Evolutionary conservation across 176 grass and related monocot species (phyloP), one percentile per base, ranked within the genome.

Genomic region (Triticum turgidum): DNA sequence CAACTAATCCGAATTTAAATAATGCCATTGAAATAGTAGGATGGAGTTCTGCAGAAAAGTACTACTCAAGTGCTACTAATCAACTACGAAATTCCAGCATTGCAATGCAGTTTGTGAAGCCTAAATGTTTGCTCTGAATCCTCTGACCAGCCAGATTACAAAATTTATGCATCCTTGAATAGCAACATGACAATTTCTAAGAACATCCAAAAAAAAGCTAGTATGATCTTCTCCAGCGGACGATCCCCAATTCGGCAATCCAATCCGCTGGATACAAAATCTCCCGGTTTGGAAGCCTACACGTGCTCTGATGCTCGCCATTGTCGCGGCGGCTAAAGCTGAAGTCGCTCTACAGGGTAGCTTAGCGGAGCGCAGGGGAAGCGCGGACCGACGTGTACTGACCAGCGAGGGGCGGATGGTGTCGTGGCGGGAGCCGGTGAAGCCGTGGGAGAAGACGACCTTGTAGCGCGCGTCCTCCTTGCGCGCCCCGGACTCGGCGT

Each of bases 361-460:
- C 34, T 30, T 30, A 30, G 29, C 29, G 29, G 29, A 30, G 29
- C 29, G 29, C 29, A 30, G 29, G 29, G 29, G 35, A 7, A 37
- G 35, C 35, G 35, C 35, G 35, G 35, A 6, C 6, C 35, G 35
- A 37, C 35, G 35, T 37, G 35, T 41, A 80, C 88, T 89, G 3
- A 97, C 95, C 86, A 80, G 88, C 32, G 95, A 90, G 45, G 88
- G 42, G 61, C 83, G 77, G 25, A 89, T 30, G 68, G 15, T 25
- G 88, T 92, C 90, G 74, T 83, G 68, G 7, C 92, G 84, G 32
- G 92, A 91, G 44, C 92, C 84, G 58, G 66, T 54, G 80, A 97
- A 97, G 5, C 94, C 94, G 68, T 97, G 94, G 90, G 89, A 92
- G 81, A 89, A 64, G 72, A 97, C 84, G 89, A 97, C 89, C 88